Percentiles rank a stretch among this genome's conserved stretches.
These are phyloP conservation scores for Globomyces pollinis-pini DNA, from an alignment of 192 early-diverging fungal species.

Conservation along the genomic window DNA sequence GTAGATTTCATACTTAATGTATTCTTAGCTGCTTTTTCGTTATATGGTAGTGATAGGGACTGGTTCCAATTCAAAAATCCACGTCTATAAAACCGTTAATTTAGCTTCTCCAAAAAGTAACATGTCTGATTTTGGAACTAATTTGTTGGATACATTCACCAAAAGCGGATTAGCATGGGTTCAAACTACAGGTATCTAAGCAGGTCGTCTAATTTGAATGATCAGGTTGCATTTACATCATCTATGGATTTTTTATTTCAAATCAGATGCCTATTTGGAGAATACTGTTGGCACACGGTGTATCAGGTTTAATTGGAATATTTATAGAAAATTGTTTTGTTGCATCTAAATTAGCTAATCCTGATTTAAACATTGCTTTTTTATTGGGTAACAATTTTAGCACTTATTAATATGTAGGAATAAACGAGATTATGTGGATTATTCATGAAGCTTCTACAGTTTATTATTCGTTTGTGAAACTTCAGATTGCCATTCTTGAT, in stretches of 20 bases:
- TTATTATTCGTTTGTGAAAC: slow-evolving; percentile 15
- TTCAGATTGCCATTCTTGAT: not conserved
- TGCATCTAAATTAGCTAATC: too few species aligned
- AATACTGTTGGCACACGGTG: not conserved
- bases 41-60: too few species aligned
- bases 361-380: too few species aligned
- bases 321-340: too few species aligned
- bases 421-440: slow-evolving; percentile 29
- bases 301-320: not conserved
- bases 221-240: not conserved
- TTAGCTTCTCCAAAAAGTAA: too few species aligned
- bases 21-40: too few species aligned
- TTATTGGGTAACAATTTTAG: too few species aligned
- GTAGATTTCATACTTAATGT: too few species aligned
- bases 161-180: not conserved
- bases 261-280: not conserved
- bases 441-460: slow-evolving; percentile 18
- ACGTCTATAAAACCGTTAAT: too few species aligned
- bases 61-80: too few species aligned
- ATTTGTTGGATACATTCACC: not conserved
- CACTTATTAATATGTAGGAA: slow-evolving; percentile 8
- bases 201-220: too few species aligned
- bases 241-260: not conserved
- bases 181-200: not conserved
- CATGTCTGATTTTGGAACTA: not conserved